Conservation (phyloP, 2,329 filamentous ascomycete genomes). For the Talaromyces sp. region DNA sequence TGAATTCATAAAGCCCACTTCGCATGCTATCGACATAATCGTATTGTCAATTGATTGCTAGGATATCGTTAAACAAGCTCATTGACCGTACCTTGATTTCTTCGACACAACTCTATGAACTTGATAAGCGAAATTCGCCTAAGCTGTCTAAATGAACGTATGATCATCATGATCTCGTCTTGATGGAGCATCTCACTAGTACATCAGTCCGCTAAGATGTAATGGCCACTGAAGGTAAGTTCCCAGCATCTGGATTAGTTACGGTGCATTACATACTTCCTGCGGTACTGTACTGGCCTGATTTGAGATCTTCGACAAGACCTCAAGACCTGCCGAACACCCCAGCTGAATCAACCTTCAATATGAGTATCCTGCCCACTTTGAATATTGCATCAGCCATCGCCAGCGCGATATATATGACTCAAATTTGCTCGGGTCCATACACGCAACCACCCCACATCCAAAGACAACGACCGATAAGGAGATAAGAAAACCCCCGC, state of each 20-base stretch:
- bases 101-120: background rate
- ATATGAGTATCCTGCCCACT: background rate
- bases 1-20: background rate
- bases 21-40: background rate
- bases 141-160: too few species aligned
- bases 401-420: background rate
- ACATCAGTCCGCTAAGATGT: too few species aligned
- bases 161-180: too few species aligned
- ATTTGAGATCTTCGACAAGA: too few species aligned
- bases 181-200: too few species aligned
- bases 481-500: slow-evolving; percentile 4
- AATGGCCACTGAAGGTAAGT: too few species aligned
- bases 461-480: background rate
- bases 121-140: too few species aligned
- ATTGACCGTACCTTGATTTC: background rate
- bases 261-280: too few species aligned
- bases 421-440: background rate
- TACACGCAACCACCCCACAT: background rate
- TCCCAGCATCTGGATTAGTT: too few species aligned
- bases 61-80: background rate
- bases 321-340: background rate
- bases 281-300: too few species aligned
- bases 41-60: background rate
- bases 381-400: background rate
- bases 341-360: background rate